phyloP scores from a whole-genome alignment of 164 flowering plant species.

The Stephania japonica region DNA sequence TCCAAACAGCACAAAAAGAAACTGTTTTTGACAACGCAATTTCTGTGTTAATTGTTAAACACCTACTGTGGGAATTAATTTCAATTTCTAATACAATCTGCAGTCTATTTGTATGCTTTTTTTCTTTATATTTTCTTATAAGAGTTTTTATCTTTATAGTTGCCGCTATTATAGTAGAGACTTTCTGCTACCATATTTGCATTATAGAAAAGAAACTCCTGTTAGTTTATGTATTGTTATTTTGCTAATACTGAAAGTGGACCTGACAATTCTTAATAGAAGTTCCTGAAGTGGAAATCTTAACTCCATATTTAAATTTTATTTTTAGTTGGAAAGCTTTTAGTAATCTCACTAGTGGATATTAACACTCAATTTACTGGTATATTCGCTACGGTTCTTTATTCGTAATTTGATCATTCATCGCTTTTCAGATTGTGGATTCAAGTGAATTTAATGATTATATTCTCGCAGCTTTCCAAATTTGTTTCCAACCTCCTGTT shows the following conservation, averaged over 20 bases:
- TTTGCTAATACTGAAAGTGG: background rate
- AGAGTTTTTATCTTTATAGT: too few species aligned
- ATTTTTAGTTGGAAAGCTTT: background rate
- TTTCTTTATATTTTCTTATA: background rate
- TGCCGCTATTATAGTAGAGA: too few species aligned
- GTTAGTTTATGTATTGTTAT: too few species aligned
- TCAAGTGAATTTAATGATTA: background rate
- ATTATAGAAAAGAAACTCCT: too few species aligned
- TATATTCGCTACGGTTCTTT: background rate
- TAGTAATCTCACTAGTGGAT: background rate
- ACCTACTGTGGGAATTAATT: background rate
- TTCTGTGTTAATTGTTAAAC: background rate
- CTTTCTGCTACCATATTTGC: too few species aligned
- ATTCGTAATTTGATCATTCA: background rate
- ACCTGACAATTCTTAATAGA: too few species aligned
- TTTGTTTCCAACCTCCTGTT: background rate
- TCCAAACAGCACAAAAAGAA: slow-evolving; percentile 5
- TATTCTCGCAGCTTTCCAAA: background rate
- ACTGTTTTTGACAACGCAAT: background rate
- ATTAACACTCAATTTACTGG: background rate
- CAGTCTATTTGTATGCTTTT: background rate
- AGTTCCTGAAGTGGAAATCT: background rate
- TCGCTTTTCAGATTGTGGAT: background rate
- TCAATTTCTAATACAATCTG: background rate
- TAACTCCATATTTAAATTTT: background rate